Percentiles rank a stretch among this genome's conserved stretches.
phyloP scores from a whole-genome alignment of 2,329 filamentous ascomycete genomes.

The Periconia digitata region DNA sequence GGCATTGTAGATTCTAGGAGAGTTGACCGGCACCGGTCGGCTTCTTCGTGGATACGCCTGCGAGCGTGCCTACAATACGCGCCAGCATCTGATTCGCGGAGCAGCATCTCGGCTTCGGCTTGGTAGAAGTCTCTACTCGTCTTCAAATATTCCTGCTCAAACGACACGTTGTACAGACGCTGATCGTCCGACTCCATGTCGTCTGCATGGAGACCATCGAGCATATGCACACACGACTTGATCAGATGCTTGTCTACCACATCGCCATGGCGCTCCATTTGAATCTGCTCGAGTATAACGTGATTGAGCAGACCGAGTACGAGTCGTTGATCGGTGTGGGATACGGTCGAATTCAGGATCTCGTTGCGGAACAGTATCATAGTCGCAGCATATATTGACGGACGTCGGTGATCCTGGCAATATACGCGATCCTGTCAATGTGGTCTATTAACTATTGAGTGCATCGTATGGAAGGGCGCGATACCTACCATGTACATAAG shows the following conservation, averaged over 20 bases:
- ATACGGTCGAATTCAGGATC: slow-evolving; percentile 65
- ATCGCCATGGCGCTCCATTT: slow-evolving; percentile 89
- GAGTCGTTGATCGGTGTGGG: slow-evolving; percentile 48
- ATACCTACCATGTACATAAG: slow-evolving; percentile 83
- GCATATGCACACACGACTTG: slow-evolving; percentile 83
- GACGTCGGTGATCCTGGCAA: slow-evolving; percentile 69
- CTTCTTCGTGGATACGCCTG: slow-evolving; percentile 76
- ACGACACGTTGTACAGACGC: slow-evolving; percentile 80
- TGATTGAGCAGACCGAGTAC: slow-evolving; percentile 76
- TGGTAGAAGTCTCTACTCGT: slow-evolving; percentile 74
- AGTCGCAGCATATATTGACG: slow-evolving; percentile 79
- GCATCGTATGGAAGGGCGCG: not conserved
- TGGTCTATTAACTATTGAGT: slow-evolving; percentile 26
- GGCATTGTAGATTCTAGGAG: slow-evolving; percentile 71
- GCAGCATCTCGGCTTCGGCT: slow-evolving; percentile 70
- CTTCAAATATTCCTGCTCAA: slow-evolving; percentile 76
- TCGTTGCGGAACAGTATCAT: slow-evolving; percentile 89
- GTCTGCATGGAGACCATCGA: slow-evolving; percentile 83
- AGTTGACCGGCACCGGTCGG: slow-evolving; percentile 78
- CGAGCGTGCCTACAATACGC: slow-evolving; percentile 78
- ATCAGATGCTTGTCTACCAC: slow-evolving; percentile 82
- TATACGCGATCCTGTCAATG: slow-evolving; percentile 72
- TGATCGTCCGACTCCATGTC: slow-evolving; percentile 74
- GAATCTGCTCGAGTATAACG: slow-evolving; percentile 86
- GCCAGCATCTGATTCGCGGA: slow-evolving; percentile 77